These are phyloP conservation scores for Physcia stellaris DNA, from an alignment of 495 filamentous ascomycete genomes.

Conservation along the genomic window DNA sequence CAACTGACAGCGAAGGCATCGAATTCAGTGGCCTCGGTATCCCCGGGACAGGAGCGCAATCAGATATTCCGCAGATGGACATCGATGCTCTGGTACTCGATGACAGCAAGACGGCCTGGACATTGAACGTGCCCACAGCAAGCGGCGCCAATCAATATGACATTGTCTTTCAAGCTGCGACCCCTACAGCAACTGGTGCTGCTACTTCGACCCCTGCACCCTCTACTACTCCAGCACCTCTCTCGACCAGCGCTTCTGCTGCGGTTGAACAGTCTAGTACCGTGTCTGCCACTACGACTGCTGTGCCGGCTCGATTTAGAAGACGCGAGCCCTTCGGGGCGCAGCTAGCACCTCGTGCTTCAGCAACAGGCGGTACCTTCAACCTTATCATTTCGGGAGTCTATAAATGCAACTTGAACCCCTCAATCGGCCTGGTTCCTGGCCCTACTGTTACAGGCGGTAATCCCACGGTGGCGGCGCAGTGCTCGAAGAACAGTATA, in stretches of 20 bases:
- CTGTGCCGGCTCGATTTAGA: background rate
- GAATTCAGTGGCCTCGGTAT: background rate
- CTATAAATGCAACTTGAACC: background rate
- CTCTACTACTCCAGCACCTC: too few relatives aligned
- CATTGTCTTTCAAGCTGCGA: conserved; percentile 2
- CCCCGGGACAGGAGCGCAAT: conserved; percentile 1
- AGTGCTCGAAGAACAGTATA: conserved; percentile 5
- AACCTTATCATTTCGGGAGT: background rate
- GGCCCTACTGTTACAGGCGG: background rate
- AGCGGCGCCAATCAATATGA: conserved; percentile 2
- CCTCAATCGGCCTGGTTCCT: too few relatives aligned
- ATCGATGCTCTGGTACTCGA: conserved; percentile 3
- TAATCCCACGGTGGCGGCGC: conserved; percentile 4
- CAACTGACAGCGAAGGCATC: conserved; percentile 8
- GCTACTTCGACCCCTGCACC: background rate
- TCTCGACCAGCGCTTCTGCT: too few relatives aligned
- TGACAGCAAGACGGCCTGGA: conserved; percentile 3
- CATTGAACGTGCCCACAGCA: conserved; percentile 2
- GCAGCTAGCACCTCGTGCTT: background rate
- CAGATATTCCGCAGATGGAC: background rate
- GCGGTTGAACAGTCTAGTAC: too few relatives aligned
- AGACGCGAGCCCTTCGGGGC: background rate
- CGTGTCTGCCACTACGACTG: background rate
- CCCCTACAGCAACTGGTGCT: background rate
- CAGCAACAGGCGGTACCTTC: background rate